Conservation (phyloP, 371 early-diverging fungal genomes). For the Mortierella sp. region DNA sequence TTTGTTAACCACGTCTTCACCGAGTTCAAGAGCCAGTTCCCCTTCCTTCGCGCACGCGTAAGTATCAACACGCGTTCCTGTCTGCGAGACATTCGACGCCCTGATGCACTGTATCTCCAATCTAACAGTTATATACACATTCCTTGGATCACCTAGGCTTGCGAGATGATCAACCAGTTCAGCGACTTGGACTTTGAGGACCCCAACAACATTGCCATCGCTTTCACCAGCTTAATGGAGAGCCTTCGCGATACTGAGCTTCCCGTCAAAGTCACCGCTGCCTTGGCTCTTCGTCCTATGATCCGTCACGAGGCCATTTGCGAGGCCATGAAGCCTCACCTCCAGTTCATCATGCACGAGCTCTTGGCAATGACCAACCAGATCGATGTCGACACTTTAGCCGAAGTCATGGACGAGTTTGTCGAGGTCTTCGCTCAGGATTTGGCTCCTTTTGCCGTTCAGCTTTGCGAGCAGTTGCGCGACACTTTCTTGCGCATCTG, state of each 20-base stretch:
- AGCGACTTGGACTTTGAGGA: constrained; percentile 62
- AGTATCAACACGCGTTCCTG: constrained; percentile 8
- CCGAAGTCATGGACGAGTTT: constrained; percentile 89
- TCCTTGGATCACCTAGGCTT: constrained; percentile 41
- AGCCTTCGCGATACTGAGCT: constrained; percentile 84
- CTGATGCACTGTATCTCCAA: neutral
- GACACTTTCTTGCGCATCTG: constrained; percentile 90
- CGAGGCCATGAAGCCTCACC: constrained; percentile 80
- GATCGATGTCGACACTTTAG: constrained; percentile 91
- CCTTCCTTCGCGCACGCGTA: constrained; percentile 88
- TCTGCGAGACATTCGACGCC: neutral
- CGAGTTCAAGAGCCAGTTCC: constrained; percentile 85
- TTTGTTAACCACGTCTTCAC: constrained; percentile 90
- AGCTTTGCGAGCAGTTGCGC: constrained; percentile 87
- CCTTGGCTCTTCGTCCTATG: constrained; percentile 85
- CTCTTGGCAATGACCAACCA: constrained; percentile 89
- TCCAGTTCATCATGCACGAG: constrained; percentile 88
- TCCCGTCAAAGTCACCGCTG: constrained; percentile 91
- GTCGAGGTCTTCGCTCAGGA: constrained; percentile 91
- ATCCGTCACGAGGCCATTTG: constrained; percentile 79
- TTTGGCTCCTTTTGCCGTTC: constrained; percentile 91
- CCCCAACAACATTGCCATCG: constrained; percentile 63
- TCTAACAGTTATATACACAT: neutral
- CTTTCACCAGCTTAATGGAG: constrained; percentile 76
- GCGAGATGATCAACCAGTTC: constrained; percentile 60